Base-by-base conservation (phyloP, 306 rosid genomes). In the Quercus suber region DNA sequence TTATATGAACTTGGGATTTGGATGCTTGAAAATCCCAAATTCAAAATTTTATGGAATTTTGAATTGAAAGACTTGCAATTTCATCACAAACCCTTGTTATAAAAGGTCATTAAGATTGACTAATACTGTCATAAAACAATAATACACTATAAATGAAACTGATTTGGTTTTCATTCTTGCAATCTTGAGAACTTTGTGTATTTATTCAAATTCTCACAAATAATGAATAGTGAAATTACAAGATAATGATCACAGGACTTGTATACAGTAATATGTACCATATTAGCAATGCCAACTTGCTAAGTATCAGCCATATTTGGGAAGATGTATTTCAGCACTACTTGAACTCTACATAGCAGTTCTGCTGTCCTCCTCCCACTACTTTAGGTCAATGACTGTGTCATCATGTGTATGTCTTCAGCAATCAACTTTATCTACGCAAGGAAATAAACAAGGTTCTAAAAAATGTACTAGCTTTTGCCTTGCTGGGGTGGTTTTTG, bases 401-500 rank as follows among this genome's bases (percentile, higher is more conserved):
- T 67, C 25, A 17, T 33, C 41, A 30, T 63, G 41, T 65, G 51
- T 65, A 59, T 59, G 17, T 59, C 65, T 59, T 31, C 14, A 8
- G 27, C 71, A 6, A 65, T 33, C 71, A 33, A 33, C 49, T 67
- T 67, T 33, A 12, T 19, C 14, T 3, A 6, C 4, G 8, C n/a
- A 15, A 65, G 6, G 10, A 13, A 15, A 17, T 15, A 18, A 35
- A 17, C 21, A 5, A 63, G 41, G 30, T 63, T 27, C 37, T 28
- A 5, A 2, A 27, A 63, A 15, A 28, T 15, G 9, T 1, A 5
- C 77, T 59, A 59, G 20, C 21, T 0, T 69, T 51, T 65, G 57
- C 74, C 61, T 14, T 55, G 14, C 55, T 20, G 73, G 73, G 68
- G 49, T 20, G 82, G 63, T 21, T 35, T 31, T 23, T 79, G 63